Evolutionary conservation across 2,329 filamentous ascomycete genomes (phyloP).

Genomic region (Calonectria crousiana): DNA sequence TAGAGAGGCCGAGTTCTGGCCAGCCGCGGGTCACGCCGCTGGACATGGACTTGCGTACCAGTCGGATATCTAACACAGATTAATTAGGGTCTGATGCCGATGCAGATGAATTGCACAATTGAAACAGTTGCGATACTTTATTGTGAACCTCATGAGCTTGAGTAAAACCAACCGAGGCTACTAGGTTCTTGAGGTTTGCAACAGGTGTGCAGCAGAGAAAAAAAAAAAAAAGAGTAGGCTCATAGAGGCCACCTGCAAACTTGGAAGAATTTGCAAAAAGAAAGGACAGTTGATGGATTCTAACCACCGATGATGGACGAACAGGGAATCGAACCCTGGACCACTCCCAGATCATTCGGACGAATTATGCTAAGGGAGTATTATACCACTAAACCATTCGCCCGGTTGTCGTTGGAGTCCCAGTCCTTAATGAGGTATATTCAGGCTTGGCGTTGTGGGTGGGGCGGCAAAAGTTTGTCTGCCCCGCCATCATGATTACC

Average conservation of each 20-base stretch:
- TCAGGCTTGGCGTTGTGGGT: neutral
- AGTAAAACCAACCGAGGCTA: no score
- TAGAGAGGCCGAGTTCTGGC: slow-evolving; percentile 74
- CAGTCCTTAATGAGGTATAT: neutral
- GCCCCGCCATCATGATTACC: slow-evolving; percentile 3
- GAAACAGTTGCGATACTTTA: neutral
- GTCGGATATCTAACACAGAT: neutral
- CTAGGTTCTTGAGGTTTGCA: no score
- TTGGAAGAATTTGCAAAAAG: slow-evolving; percentile 8
- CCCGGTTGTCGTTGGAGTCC: slow-evolving; percentile 24
- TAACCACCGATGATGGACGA: slow-evolving; percentile 42
- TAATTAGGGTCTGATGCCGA: neutral
- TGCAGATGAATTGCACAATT: neutral
- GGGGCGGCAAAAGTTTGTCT: neutral
- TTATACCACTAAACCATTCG: slow-evolving; percentile 47
- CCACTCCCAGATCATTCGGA: slow-evolving; percentile 42
- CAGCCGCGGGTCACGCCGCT: slow-evolving; percentile 55
- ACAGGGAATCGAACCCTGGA: slow-evolving; percentile 47
- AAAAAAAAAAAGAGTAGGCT: neutral
- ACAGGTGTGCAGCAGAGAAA: no score
- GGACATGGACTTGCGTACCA: slow-evolving; percentile 1
- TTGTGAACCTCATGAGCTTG: neutral
- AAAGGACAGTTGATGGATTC: slow-evolving; percentile 13
- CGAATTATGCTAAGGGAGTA: slow-evolving; percentile 45
- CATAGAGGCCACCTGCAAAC: neutral